phyloP scores from a whole-genome alignment of 2,329 filamentous ascomycete genomes.

The Diplodia mutila region DNA sequence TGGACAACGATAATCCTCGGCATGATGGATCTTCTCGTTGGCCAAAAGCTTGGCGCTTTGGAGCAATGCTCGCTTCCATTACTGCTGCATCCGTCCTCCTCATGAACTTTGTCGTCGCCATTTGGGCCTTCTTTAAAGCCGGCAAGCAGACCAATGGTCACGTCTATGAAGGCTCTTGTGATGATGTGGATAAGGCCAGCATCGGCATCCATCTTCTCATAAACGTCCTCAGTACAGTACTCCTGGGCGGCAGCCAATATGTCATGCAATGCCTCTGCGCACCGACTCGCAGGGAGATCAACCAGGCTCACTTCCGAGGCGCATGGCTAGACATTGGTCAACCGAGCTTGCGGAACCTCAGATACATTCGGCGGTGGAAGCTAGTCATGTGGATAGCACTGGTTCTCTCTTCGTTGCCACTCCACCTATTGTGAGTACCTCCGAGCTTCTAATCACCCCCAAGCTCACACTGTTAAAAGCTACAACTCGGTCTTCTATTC shows the following conservation, averaged over 20 bases:
- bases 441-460: not conserved
- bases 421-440: slow-evolving; percentile 11
- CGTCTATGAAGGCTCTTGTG: not conserved
- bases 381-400: not conserved
- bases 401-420: not conserved
- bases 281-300: slow-evolving; percentile 10
- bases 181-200: not conserved
- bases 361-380: slow-evolving; percentile 26
- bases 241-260: slow-evolving; percentile 2
- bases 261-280: slow-evolving; percentile 5
- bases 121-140: not conserved
- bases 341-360: slow-evolving; percentile 45
- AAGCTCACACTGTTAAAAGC: not conserved
- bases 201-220: slow-evolving; percentile 45
- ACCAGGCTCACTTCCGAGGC: not conserved
- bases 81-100: not conserved
- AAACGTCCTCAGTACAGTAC: not conserved
- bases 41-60: slow-evolving; percentile 7
- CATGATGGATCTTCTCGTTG: not conserved
- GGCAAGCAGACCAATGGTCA: not conserved
- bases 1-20: not conserved
- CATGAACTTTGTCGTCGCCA: not conserved
- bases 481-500: not conserved
- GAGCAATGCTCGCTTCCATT: not conserved
- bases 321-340: slow-evolving; percentile 53